These are phyloP conservation scores for Simmondsia chinensis DNA, from an alignment of 148 eudicot genomes.

Conservation along the genomic window DNA sequence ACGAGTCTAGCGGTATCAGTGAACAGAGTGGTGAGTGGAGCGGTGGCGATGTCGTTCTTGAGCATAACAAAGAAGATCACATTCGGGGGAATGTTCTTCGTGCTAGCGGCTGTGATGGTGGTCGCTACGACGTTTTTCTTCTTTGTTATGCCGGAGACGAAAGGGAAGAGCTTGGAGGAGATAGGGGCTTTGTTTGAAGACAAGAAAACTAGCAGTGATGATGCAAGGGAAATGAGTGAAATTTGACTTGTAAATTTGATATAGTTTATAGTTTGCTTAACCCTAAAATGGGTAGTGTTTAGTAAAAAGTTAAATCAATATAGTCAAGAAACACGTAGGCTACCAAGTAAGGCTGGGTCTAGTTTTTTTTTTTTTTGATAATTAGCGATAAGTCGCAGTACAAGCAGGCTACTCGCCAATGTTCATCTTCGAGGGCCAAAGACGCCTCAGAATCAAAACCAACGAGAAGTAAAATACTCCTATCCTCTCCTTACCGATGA, in stretches of 20 bases:
- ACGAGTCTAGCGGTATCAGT: constrained; percentile 69
- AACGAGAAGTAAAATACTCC: no score
- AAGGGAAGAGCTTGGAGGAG: constrained; percentile 74
- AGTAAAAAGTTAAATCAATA: no score
- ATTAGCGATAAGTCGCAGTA: no score
- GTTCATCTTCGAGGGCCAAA: no score
- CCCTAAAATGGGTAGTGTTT: not conserved
- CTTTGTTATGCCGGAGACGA: constrained; percentile 73
- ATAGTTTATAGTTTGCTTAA: no score
- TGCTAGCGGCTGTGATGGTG: constrained; percentile 58
- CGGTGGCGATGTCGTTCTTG: constrained; percentile 72
- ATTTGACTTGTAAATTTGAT: constrained; percentile 1
- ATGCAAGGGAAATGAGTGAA: constrained; percentile 13
- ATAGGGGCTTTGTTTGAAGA: constrained; percentile 45
- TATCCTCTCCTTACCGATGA: no score
- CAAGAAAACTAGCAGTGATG: constrained; percentile 15
- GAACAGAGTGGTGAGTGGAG: constrained; percentile 76
- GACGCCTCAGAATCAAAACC: no score
- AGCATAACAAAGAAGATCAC: constrained; percentile 38
- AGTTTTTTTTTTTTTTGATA: no score
- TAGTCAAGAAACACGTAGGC: no score
- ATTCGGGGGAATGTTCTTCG: constrained; percentile 74
- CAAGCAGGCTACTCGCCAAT: no score
- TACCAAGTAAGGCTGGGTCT: no score
- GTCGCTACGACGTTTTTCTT: constrained; percentile 48